Conservation (phyloP, 805 yeast genomes). For the Isabelozyma heimii region DNA sequence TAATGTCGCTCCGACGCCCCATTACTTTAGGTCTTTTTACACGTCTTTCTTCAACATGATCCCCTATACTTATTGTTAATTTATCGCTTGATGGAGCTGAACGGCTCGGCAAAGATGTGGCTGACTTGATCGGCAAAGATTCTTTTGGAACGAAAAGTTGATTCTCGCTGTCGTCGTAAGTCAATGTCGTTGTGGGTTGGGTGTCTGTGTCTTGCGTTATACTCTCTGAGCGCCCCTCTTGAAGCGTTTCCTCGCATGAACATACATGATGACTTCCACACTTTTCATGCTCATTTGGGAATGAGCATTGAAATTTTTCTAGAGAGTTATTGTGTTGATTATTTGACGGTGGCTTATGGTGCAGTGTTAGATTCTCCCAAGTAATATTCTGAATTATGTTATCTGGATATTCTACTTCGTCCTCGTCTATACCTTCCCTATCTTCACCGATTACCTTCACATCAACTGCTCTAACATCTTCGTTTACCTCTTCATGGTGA, state of each 20-base stretch:
- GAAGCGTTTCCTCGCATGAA: background rate
- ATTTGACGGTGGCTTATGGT: too few relatives aligned
- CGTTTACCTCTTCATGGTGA: conserved; percentile 2
- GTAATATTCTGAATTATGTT: too few relatives aligned
- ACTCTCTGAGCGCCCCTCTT: background rate
- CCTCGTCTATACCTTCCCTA: conserved; percentile 3
- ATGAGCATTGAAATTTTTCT: too few relatives aligned
- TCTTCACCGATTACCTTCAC: background rate
- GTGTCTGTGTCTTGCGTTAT: background rate
- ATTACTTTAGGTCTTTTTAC: conserved; percentile 2
- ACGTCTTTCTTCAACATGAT: conserved; percentile 3
- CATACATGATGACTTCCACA: too few relatives aligned
- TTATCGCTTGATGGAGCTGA: background rate
- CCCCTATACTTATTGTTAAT: conserved; percentile 3
- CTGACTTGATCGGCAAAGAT: too few relatives aligned
- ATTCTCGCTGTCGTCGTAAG: background rate
- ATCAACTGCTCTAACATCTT: background rate
- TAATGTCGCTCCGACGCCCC: background rate
- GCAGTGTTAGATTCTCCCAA: too few relatives aligned
- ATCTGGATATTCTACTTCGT: background rate
- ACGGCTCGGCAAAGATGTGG: too few relatives aligned
- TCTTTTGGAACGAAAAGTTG: background rate
- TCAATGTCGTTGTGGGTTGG: background rate
- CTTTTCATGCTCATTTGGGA: too few relatives aligned
- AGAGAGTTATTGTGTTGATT: too few relatives aligned